A percentile compares a stretch with the other conserved stretches of the same genome.
These are phyloP conservation scores for Rosa hybrid DNA, from an alignment of 331 rosid genomes.

Conservation along the genomic window DNA sequence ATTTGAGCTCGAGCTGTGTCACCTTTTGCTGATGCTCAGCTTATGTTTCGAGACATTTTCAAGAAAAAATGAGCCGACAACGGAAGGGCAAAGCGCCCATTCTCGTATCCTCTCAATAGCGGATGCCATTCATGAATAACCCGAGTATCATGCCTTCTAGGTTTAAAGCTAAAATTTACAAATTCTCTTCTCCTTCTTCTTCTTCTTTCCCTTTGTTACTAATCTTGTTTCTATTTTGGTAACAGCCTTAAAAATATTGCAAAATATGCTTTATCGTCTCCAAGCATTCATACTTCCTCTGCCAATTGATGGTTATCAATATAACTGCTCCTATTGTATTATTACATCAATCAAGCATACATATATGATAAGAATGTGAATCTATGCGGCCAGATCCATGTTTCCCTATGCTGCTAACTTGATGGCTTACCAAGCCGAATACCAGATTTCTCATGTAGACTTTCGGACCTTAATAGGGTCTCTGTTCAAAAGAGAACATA, in stretches of 20 bases:
- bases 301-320: not conserved
- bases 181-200: too few relatives aligned
- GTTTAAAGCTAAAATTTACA: too few relatives aligned
- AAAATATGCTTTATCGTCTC: not conserved
- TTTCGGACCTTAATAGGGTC: not conserved
- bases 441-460: not conserved
- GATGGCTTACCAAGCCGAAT: not conserved
- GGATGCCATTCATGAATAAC: too few relatives aligned
- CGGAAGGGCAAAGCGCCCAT: too few relatives aligned
- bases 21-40: too few relatives aligned
- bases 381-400: not conserved
- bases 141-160: too few relatives aligned
- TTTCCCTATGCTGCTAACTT: not conserved
- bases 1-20: too few relatives aligned
- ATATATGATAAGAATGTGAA: not conserved
- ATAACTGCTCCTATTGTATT: not conserved
- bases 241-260: not conserved
- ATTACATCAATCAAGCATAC: not conserved
- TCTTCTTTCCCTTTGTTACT: not conserved
- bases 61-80: too few relatives aligned
- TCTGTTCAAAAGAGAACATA: not conserved
- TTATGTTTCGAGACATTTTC: too few relatives aligned
- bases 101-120: too few relatives aligned
- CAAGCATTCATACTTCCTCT: not conserved
- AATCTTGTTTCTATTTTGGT: not conserved